Evolutionary conservation across 176 grass and related monocot genomes (phyloP).

Genomic region (Cenchrus americanus): DNA sequence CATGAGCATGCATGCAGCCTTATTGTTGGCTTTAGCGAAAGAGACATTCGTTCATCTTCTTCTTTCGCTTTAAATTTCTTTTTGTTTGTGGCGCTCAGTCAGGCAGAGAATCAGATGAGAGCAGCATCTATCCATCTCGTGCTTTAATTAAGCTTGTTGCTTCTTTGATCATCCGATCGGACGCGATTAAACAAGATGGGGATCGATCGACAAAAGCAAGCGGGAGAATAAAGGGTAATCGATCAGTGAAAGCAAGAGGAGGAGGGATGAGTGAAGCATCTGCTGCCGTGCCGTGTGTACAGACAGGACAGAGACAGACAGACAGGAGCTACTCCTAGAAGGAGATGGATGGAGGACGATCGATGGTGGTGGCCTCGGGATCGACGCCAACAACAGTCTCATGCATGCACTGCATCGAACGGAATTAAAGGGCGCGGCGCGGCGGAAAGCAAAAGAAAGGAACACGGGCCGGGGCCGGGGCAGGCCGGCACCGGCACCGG

Average conservation of each 20-base stretch:
- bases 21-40: slow-evolving; percentile 29
- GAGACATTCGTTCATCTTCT: slow-evolving; percentile 10
- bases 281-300: no score
- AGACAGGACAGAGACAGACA: no score
- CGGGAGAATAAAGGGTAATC: no score
- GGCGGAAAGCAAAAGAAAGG: neutral
- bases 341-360: no score
- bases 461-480: no score
- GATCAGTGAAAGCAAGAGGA: no score
- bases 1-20: neutral
- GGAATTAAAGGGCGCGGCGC: no score
- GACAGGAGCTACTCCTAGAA: neutral
- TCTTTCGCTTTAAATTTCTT: neutral
- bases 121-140: neutral
- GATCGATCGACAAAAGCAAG: neutral
- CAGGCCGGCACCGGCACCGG: no score
- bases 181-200: neutral
- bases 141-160: neutral
- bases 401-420: neutral
- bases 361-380: slow-evolving; percentile 2
- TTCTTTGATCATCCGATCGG: neutral
- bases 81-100: neutral
- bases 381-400: slow-evolving; percentile 44
- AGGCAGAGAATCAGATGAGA: neutral
- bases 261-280: no score